Base-by-base conservation (phyloP, 2,329 filamentous ascomycete genomes). In the Aspergillus quadricinctus region DNA sequence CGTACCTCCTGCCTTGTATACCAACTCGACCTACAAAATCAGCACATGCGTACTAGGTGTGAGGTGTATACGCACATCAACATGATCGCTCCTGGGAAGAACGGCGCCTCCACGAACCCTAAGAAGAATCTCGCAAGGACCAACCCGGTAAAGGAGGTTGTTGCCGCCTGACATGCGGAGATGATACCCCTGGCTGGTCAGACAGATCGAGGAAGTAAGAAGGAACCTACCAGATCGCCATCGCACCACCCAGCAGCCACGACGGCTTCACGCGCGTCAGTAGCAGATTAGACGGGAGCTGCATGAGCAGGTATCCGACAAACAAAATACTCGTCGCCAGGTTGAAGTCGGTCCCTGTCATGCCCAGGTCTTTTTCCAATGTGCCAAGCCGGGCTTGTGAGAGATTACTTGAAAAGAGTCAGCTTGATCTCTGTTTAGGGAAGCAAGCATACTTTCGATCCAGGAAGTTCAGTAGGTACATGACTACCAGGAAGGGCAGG, bases 41-140 rank as follows among this genome's bases (percentile, higher is more conserved):
- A 57, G 50, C 48, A 19, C 1, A 3, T 35, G 3, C 10, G 6
- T 25, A 27, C 2, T 5, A 23, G 19, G 1, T 6, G 4, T 6
- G 6, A 10, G 10, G 6, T 21, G 6, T 9, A 11, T 3, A 52
- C 58, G 49, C 51, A 68, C 49, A 88, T 78, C 49, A 88, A 81
- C 54, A 87, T 76, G 6, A 88, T 77, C 0, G 83, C 83, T 43
- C 86, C 86, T 0, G 86, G 86, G 14, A 87, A 75, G 69, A 87
- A 87, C 0, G 72, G 74, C 1, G 69, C 70, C 50, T 75, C 71
- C 3, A 70, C 64, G 50, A 74, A 68, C 27, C 72, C 72, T 1
- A 79, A 68, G 46, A 78, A 69, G 56, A 78, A 74, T 1, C 78
- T 67, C 4, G 73, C 66, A 2, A 72, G 70, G 1, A 78, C 63